Percentiles rank a stretch among this genome's conserved stretches.
These are phyloP conservation scores for Silene latifolia DNA, from an alignment of 148 eudicot genomes.

Conservation along the genomic window DNA sequence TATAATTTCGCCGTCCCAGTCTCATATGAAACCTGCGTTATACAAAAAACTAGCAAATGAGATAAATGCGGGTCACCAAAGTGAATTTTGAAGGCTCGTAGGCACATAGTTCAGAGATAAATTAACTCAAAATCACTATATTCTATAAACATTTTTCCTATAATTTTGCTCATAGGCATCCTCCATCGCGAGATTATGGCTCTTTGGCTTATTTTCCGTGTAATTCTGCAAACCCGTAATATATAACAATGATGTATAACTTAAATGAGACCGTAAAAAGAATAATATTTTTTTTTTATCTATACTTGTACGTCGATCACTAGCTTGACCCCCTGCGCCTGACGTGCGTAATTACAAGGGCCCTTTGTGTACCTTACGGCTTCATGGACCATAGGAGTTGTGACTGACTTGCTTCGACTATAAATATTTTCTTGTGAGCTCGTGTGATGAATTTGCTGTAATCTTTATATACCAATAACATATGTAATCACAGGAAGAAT, in stretches of 20 bases:
- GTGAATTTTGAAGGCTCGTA: no score
- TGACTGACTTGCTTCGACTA: conserved; percentile 23
- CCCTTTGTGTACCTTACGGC: conserved; percentile 82
- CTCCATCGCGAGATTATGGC: no score
- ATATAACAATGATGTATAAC: conserved; percentile 14
- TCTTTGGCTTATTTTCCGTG: no score
- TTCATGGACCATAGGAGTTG: conserved; percentile 16
- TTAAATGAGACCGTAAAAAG: not conserved
- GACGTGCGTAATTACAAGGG: conserved; percentile 55
- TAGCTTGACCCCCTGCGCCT: conserved; percentile 29
- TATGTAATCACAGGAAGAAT: conserved; percentile 17
- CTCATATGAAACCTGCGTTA: no score
- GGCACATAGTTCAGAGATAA: no score
- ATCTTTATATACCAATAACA: conserved; percentile 19
- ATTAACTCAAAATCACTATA: no score
- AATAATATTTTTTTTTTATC: not conserved
- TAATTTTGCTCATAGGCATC: no score
- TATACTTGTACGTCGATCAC: conserved; percentile 19
- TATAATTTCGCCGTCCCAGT: no score
- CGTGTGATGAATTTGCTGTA: not conserved
- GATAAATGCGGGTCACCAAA: no score
- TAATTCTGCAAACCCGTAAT: no score
- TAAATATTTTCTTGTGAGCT: conserved; percentile 20
- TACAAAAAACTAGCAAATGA: no score
- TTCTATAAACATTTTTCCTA: no score